phyloP scores from a whole-genome alignment of 164 flowering plant species.

The Malania oleifera region DNA sequence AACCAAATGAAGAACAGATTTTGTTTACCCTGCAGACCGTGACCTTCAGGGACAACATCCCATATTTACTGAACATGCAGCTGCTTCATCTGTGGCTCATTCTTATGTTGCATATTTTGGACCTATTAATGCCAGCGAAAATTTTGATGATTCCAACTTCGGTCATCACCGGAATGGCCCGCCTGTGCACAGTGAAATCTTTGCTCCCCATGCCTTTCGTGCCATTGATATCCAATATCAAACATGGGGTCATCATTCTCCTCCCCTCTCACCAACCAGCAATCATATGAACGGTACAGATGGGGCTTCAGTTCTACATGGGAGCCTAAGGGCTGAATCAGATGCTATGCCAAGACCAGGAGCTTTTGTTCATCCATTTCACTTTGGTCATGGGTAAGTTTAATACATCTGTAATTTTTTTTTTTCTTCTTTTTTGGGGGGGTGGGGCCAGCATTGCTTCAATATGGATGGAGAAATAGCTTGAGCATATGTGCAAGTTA shows the following conservation, averaged over 20 bases:
- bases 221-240: conserved; percentile 28
- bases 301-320: conserved; percentile 23
- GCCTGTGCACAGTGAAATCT: conserved; percentile 18
- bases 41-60: conserved; percentile 20
- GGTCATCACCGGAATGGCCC: conserved; percentile 14
- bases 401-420: neutral
- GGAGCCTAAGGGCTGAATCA: conserved; percentile 17
- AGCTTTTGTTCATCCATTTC: conserved; percentile 26
- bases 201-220: conserved; percentile 28
- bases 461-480: no score
- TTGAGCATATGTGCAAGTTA: no score
- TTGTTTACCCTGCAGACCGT: conserved; percentile 19
- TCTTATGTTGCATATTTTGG: conserved; percentile 25
- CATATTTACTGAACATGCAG: conserved; percentile 17
- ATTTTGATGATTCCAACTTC: conserved; percentile 13
- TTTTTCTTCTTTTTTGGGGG: neutral
- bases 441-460: no score
- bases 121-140: conserved; percentile 16
- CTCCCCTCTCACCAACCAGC: conserved; percentile 11
- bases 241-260: conserved; percentile 23
- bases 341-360: conserved; percentile 22
- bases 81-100: conserved; percentile 22
- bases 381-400: conserved; percentile 28
- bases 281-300: conserved; percentile 24
- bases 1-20: neutral